Percentiles rank a stretch among this genome's conserved stretches.
These are phyloP conservation scores for Berberis vulgaris DNA, from an alignment of 164 flowering plant species.

Conservation along the genomic window DNA sequence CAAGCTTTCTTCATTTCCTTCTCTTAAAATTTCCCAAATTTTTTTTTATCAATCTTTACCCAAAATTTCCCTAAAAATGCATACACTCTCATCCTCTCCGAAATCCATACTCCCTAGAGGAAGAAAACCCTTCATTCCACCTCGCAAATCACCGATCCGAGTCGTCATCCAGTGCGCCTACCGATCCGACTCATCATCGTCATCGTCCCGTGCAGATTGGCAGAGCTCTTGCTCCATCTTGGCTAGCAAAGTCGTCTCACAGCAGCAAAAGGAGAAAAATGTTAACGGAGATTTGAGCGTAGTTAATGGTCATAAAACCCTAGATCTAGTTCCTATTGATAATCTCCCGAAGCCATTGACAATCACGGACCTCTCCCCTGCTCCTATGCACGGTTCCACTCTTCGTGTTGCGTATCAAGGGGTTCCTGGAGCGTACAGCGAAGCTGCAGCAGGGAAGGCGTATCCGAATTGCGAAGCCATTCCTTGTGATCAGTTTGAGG, in stretches of 20 bases:
- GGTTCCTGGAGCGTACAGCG: slow-evolving; percentile 15
- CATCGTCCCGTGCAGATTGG: slow-evolving; percentile 16
- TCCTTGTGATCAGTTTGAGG: slow-evolving; percentile 7
- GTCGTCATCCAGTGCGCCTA: not conserved
- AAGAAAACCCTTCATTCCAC: not conserved
- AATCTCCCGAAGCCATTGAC: slow-evolving; percentile 19
- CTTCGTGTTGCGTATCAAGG: slow-evolving; percentile 17
- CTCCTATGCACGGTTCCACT: slow-evolving; percentile 14
- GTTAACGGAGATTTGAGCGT: slow-evolving; percentile 7
- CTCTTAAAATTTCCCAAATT: not conserved
- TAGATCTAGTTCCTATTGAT: slow-evolving; percentile 16
- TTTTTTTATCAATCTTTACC: not conserved
- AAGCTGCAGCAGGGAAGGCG: slow-evolving; percentile 17
- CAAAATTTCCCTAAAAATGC: not conserved
- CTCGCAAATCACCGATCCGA: not conserved
- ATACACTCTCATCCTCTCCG: slow-evolving; percentile 8
- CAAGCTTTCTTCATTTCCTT: not conserved
- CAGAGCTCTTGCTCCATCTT: slow-evolving; percentile 22
- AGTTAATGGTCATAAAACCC: slow-evolving; percentile 18
- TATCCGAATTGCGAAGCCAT: slow-evolving; percentile 18
- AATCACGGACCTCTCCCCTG: slow-evolving; percentile 16
- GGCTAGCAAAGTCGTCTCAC: slow-evolving; percentile 14
- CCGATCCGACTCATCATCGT: slow-evolving; percentile 9
- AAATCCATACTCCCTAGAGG: not conserved
- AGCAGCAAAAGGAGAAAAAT: slow-evolving; percentile 6